Evolutionary conservation across 495 filamentous ascomycete genomes (phyloP).

Genomic region (Entonaema liquescens): DNA sequence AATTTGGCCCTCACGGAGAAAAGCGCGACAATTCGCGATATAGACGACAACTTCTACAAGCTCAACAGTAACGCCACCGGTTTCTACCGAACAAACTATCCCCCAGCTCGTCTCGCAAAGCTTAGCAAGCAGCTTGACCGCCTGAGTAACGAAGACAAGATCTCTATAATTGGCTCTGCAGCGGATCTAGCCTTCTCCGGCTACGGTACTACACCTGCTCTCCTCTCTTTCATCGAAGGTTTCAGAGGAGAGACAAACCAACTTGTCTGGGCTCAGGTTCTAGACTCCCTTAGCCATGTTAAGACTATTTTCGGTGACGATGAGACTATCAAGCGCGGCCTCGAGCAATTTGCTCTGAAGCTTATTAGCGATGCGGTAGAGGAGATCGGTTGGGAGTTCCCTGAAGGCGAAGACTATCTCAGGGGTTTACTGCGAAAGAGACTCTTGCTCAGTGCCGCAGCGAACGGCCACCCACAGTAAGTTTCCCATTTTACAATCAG

Average conservation of each 20-base stretch:
- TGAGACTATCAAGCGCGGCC: constrained; percentile 63
- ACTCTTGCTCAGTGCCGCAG: constrained; percentile 76
- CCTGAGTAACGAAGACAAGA: constrained; percentile 86
- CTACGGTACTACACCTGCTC: constrained; percentile 76
- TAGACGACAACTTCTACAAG: constrained; percentile 89
- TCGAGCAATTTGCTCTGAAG: constrained; percentile 77
- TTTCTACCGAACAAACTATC: constrained; percentile 94
- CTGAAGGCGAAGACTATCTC: constrained; percentile 79
- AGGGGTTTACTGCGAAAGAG: constrained; percentile 80
- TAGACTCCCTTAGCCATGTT: constrained; percentile 67
- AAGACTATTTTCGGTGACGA: constrained; percentile 63
- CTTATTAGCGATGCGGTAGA: constrained; percentile 76
- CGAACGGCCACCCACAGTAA: constrained; percentile 75
- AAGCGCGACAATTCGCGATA: constrained; percentile 72
- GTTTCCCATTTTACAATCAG: constrained; percentile 38
- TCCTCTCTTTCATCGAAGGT: constrained; percentile 81
- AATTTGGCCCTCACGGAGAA: constrained; percentile 75
- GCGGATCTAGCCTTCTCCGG: constrained; percentile 89
- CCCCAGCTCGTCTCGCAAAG: constrained; percentile 76
- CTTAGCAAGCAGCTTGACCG: constrained; percentile 77
- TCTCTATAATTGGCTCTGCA: constrained; percentile 90
- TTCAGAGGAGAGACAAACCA: constrained; percentile 84
- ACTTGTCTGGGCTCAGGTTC: constrained; percentile 87
- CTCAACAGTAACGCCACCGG: constrained; percentile 87
- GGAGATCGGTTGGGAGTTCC: constrained; percentile 85